These are phyloP conservation scores for Sedum album DNA, from an alignment of 164 flowering plant genomes.

Conservation along the genomic window DNA sequence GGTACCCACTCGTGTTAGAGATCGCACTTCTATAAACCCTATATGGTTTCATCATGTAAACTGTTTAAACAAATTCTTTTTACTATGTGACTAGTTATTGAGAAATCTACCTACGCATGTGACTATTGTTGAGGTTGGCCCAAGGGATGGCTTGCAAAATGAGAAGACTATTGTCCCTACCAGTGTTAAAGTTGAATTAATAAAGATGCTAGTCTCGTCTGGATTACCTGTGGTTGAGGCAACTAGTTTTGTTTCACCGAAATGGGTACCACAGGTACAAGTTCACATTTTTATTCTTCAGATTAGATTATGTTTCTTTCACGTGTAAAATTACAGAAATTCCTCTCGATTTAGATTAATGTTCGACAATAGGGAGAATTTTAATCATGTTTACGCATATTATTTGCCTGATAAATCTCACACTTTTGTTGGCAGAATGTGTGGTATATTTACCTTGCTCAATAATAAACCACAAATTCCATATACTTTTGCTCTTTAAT, in stretches of 20 bases:
- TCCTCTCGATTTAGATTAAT: too few relatives aligned
- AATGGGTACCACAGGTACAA: constrained; percentile 96
- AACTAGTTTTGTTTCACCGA: constrained; percentile 96
- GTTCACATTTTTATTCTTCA: neutral
- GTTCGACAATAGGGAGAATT: too few relatives aligned
- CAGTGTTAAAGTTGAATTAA: constrained; percentile 63
- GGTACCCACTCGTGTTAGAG: neutral
- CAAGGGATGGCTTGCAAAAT: constrained; percentile 94
- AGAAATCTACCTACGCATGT: constrained; percentile 51
- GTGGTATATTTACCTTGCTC: too few relatives aligned
- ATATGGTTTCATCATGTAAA: neutral
- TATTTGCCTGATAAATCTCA: too few relatives aligned
- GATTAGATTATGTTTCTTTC: neutral
- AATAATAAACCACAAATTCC: too few relatives aligned
- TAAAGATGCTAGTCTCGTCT: constrained; percentile 56
- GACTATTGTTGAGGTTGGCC: constrained; percentile 96
- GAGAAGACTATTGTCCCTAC: constrained; percentile 82
- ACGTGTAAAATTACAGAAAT: neutral
- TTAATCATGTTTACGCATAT: too few relatives aligned
- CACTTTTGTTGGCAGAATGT: too few relatives aligned
- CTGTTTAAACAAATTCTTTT: neutral
- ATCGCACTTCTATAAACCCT: neutral
- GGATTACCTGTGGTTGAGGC: constrained; percentile 87
- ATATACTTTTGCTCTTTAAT: too few relatives aligned
- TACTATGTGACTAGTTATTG: constrained; percentile 26